Conservation (phyloP, 1,284 basidiomycete genomes). For the Coniferiporia sulphurascens region DNA sequence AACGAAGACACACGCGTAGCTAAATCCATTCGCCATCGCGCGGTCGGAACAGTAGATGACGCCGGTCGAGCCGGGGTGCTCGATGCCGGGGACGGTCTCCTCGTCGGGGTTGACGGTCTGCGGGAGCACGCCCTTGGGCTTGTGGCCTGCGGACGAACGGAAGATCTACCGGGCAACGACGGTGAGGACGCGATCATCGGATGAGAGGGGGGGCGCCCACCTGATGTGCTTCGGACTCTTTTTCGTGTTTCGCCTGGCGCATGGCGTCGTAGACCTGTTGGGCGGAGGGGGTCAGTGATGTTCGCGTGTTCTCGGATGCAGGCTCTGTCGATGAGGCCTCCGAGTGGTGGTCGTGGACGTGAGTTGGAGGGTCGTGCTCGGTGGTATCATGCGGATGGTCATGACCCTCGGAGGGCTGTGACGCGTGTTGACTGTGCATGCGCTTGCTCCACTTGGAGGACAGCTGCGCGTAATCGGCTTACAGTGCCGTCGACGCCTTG, state of each 20-base stretch:
- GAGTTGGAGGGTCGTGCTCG: too few species aligned
- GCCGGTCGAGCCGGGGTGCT: slow-evolving; percentile 71
- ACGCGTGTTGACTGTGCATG: background rate
- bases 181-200: background rate
- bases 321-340: too few species aligned
- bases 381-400: too few species aligned
- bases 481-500: too few species aligned
- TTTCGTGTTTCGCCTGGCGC: slow-evolving; percentile 54
- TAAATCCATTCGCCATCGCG: slow-evolving; percentile 87
- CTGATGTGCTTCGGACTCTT: slow-evolving; percentile 81
- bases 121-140: slow-evolving; percentile 55
- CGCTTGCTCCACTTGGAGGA: too few species aligned
- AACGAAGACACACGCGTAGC: slow-evolving; percentile 45
- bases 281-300: background rate
- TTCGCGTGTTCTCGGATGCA: background rate
- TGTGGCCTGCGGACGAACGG: slow-evolving; percentile 64
- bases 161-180: slow-evolving; percentile 48
- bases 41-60: slow-evolving; percentile 88
- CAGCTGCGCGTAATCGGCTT: too few species aligned
- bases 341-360: too few species aligned
- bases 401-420: background rate
- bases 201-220: slow-evolving; percentile 33
- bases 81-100: slow-evolving; percentile 79
- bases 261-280: slow-evolving; percentile 33
- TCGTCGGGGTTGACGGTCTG: slow-evolving; percentile 72